These are phyloP conservation scores for Passalora sequoiae DNA, from an alignment of 2,329 filamentous ascomycete species.

Conservation along the genomic window DNA sequence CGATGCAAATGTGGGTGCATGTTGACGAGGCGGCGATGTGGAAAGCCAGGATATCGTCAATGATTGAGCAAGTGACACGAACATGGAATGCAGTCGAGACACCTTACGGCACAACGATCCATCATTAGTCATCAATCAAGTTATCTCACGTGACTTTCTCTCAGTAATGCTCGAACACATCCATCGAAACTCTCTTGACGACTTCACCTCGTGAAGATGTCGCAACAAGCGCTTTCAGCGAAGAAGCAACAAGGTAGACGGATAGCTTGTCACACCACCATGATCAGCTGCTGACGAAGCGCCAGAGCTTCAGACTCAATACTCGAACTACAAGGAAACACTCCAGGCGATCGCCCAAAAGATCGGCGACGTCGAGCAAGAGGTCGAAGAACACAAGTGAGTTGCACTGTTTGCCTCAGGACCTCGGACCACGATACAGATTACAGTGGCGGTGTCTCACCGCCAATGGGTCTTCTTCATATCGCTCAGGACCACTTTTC, in stretches of 20 bases:
- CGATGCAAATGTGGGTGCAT: conserved; percentile 99
- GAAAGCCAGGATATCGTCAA: conserved; percentile 12
- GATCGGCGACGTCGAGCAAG: conserved; percentile 95
- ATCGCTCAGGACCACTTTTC: neutral
- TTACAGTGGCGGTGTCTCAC: conserved; percentile 26
- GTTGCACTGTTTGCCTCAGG: conserved; percentile 18
- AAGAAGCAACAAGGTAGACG: conserved; percentile 69
- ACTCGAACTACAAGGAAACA: conserved; percentile 68
- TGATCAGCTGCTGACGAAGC: conserved; percentile 5
- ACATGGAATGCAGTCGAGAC: neutral
- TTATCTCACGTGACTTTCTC: neutral
- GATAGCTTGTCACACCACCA: neutral
- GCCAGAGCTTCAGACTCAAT: conserved; percentile 72
- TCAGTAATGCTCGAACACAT: neutral
- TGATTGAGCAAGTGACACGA: neutral
- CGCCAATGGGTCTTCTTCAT: conserved; percentile 19
- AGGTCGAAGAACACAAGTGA: conserved; percentile 96
- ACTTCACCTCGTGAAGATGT: conserved; percentile 36
- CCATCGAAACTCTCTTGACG: neutral
- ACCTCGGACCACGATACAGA: neutral
- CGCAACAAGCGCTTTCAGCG: conserved; percentile 48
- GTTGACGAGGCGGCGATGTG: neutral
- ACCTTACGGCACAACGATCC: no score
- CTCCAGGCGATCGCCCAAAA: conserved; percentile 92
- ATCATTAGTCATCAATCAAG: neutral